Evolutionary conservation across 2,329 filamentous ascomycete species (phyloP), one percentile per base, ranked within the genome.

Genomic region (Colletotrichum karsti): DNA sequence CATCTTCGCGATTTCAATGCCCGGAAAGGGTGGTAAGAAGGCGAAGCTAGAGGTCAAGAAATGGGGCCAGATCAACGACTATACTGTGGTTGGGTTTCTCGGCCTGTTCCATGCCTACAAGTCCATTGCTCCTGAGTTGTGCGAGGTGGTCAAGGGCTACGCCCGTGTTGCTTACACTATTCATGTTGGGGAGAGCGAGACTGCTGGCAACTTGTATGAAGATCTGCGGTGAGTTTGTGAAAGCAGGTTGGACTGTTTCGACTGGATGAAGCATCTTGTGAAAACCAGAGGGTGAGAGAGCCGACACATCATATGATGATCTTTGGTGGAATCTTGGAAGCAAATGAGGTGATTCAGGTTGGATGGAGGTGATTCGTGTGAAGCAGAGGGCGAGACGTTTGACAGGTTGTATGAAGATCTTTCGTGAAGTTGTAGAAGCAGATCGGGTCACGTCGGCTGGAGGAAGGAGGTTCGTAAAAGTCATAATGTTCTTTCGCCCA

Each of bases 91-190:
- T 22, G 72, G 69, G 1, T 74, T 77, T 55, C 8, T 69, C 3
- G 15, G 35, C 0, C 64, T 76, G 20, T 57, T 50, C 20, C n/a
- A 33, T 3, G 69, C 66, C 2, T 77, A 73, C 64, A 24, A 57
- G 24, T 8, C 5, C 2, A 41, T 75, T 9, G 70, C 72, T 1
- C 74, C 76, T 9, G 70, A 73, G 50, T 53, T 77, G 10, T 73
- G 71, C 26, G 22, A 44, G 10, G 42, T 58, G 7, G 70, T 60
- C 7, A 72, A 67, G 37, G 9, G 44, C 2, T 77, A 76, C 44
- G 71, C 72, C 1, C 48, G 54, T 1, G 69, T 69, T 8, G 62
- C 67, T 1, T 77, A 77, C 56, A 70, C 66, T 10, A 75, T 79
- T 9, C 42, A 55, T 5, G 61, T 69, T 12, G 77, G 77, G 6